Conservation (phyloP, 345 rosid genomes). For the thale cress (Arabidopsis thaliana) region TAIR10.1 NC_003076.8:25920001-25920500, state of each 20-base stretch:
- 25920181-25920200: no score
- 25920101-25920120: neutral
- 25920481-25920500: neutral
- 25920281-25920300: neutral
- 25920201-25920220: no score
- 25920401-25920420: constrained; percentile 23
- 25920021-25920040: no score
- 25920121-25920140: neutral
- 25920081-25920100: no score
- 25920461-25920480: constrained; percentile 20
- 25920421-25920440: constrained; percentile 39
- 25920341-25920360: constrained; percentile 28
- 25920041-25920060: no score
- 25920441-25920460: constrained; percentile 10
- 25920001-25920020: no score
- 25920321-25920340: neutral
- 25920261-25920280: neutral
- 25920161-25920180: neutral
- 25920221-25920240: neutral
- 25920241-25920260: neutral
- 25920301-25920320: neutral
- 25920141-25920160: neutral
- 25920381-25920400: constrained; percentile 6
- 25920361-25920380: constrained; percentile 18
- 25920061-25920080: no score